Evolutionary conservation across 2,329 filamentous ascomycete species (phyloP).

Genomic region (Cytospora leucostoma): DNA sequence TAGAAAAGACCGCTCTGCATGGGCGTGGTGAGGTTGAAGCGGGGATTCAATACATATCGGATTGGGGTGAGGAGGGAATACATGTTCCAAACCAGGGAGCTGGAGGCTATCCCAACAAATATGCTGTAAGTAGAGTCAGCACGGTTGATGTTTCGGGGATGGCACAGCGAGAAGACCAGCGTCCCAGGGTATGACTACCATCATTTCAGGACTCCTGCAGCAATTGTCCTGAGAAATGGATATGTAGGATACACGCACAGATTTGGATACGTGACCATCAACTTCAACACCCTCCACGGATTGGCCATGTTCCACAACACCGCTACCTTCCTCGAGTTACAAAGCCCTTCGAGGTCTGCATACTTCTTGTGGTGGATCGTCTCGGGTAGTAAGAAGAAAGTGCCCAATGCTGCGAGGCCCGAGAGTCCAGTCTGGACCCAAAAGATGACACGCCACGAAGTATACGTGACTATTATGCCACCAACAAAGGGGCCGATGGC

Average conservation of each 20-base stretch:
- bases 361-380: conserved; percentile 63
- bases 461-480: conserved; percentile 69
- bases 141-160: background rate
- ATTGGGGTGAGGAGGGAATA: conserved; percentile 69
- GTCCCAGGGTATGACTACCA: background rate
- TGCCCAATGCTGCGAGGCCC: conserved; percentile 54
- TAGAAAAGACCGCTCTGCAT: conserved; percentile 70
- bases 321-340: conserved; percentile 43
- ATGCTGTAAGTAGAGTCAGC: conserved; percentile 36
- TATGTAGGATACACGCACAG: conserved; percentile 8
- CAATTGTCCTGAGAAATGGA: background rate
- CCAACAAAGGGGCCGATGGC: conserved; percentile 65
- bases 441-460: conserved; percentile 68
- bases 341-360: conserved; percentile 55
- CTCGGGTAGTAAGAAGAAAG: conserved; percentile 65
- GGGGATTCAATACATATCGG: conserved; percentile 70
- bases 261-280: conserved; percentile 64
- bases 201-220: background rate
- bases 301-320: conserved; percentile 62
- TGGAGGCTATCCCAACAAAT: conserved; percentile 57
- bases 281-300: conserved; percentile 56
- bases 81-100: conserved; percentile 70
- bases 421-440: conserved; percentile 68
- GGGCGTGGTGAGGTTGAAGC: conserved; percentile 64
- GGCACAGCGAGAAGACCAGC: too few relatives aligned